These are phyloP conservation scores for Cytospora leucostoma DNA, from an alignment of 2,329 filamentous ascomycete genomes.

Conservation along the genomic window DNA sequence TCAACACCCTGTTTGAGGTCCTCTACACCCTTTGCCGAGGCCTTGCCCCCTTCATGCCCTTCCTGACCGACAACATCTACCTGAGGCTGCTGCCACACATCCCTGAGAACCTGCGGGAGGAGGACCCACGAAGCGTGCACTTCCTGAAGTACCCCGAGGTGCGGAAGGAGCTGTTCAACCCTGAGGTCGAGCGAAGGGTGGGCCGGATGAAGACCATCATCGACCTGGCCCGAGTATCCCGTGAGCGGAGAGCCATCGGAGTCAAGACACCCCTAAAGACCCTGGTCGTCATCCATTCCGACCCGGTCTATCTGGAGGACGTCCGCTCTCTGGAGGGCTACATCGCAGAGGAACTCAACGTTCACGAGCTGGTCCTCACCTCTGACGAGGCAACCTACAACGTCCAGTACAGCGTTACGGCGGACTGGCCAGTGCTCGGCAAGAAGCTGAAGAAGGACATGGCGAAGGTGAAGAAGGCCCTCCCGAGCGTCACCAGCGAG, in stretches of 20 bases:
- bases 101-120: constrained; percentile 64
- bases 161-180: constrained; percentile 83
- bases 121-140: constrained; percentile 84
- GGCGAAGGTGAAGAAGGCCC: constrained; percentile 84
- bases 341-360: constrained; percentile 87
- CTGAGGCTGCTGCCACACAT: constrained; percentile 79
- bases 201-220: constrained; percentile 94
- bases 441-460: constrained; percentile 98
- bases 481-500: constrained; percentile 75
- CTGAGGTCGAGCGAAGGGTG: constrained; percentile 81
- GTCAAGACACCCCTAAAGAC: constrained; percentile 91
- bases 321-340: constrained; percentile 84
- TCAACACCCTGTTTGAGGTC: constrained; percentile 94
- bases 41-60: constrained; percentile 92
- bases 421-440: constrained; percentile 91
- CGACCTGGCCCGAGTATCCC: constrained; percentile 81
- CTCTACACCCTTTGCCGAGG: constrained; percentile 85
- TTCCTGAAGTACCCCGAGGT: constrained; percentile 91
- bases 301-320: constrained; percentile 81
- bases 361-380: constrained; percentile 81
- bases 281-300: constrained; percentile 83
- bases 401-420: constrained; percentile 85
- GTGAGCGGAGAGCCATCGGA: constrained; percentile 81
- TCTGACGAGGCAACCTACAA: constrained; percentile 88
- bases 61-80: constrained; percentile 95